A percentile compares a stretch with the other conserved stretches of the same genome.
These are phyloP conservation scores for Pleurotus platypus DNA, from an alignment of 768 basidiomycete species.

Conservation along the genomic window DNA sequence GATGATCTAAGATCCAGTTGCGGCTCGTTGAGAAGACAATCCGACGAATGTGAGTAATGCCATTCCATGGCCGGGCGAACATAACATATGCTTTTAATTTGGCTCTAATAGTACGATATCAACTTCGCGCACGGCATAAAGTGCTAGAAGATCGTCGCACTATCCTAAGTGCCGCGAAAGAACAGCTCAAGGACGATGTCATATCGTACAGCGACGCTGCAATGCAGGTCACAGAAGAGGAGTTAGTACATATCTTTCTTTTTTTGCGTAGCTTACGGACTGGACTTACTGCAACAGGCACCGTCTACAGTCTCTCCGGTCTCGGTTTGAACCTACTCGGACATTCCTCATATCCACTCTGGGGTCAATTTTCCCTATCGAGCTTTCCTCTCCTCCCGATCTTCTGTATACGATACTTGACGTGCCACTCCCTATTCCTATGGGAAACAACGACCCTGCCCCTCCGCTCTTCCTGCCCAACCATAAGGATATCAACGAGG, in stretches of 20 bases:
- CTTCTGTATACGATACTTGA: slow-evolving; percentile 86
- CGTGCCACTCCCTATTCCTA: slow-evolving; percentile 88
- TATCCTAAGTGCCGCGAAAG: slow-evolving; percentile 38
- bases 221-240: slow-evolving; percentile 32
- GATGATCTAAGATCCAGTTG: slow-evolving; percentile 44
- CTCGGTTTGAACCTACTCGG: slow-evolving; percentile 48
- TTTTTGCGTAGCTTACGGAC: slow-evolving; percentile 2
- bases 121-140: slow-evolving; percentile 24
- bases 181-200: slow-evolving; percentile 30
- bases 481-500: slow-evolving; percentile 78
- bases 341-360: slow-evolving; percentile 68
- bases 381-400: slow-evolving; percentile 76
- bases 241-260: slow-evolving; percentile 23
- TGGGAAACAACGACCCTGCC: slow-evolving; percentile 69
- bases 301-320: slow-evolving; percentile 42
- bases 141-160: slow-evolving; percentile 36
- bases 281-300: slow-evolving; percentile 33
- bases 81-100: slow-evolving; percentile 1
- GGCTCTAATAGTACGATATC: slow-evolving; percentile 22
- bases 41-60: slow-evolving; percentile 41
- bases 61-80: background rate
- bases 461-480: slow-evolving; percentile 70
- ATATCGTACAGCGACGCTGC: slow-evolving; percentile 21
- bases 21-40: slow-evolving; percentile 36
- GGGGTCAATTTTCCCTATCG: slow-evolving; percentile 84